phyloP scores from a whole-genome alignment of 2,329 filamentous ascomycete species.

The Fusarium burgessii region DNA sequence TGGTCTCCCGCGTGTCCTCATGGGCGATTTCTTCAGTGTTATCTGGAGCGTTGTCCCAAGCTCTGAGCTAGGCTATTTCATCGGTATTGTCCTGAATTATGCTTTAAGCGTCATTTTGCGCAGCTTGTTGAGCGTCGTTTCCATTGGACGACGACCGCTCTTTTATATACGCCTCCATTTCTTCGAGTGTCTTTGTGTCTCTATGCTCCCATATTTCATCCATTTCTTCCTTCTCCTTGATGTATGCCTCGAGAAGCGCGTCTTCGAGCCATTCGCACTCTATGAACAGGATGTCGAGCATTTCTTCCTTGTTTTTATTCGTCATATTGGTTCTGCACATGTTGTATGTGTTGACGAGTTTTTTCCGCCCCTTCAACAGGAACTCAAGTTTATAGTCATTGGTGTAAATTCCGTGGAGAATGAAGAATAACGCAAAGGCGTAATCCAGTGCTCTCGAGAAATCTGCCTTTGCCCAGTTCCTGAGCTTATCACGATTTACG shows the following conservation, averaged over 20 bases:
- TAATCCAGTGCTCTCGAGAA: not conserved
- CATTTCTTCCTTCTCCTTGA: not conserved
- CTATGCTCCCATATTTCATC: not conserved
- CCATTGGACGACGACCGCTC: not conserved
- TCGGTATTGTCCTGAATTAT: not conserved
- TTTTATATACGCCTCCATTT: not conserved
- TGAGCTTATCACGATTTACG: not conserved
- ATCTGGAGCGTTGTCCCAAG: not conserved
- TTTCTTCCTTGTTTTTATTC: not conserved
- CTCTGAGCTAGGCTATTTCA: too few relatives aligned
- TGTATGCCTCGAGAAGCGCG: not conserved
- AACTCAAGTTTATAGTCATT: not conserved
- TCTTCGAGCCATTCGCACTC: not conserved
- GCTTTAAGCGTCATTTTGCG: not conserved
- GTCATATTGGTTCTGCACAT: not conserved
- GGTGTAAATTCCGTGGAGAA: not conserved
- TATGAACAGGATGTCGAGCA: not conserved
- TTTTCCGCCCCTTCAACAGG: not conserved
- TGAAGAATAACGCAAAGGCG: not conserved
- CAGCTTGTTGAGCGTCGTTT: not conserved
- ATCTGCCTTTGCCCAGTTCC: not conserved
- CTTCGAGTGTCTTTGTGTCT: not conserved
- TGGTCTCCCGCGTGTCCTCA: not conserved
- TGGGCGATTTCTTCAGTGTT: not conserved
- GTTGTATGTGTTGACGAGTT: not conserved